phyloP scores from a whole-genome alignment of 345 rosid species.

The Excoecaria cochinchinensis region DNA sequence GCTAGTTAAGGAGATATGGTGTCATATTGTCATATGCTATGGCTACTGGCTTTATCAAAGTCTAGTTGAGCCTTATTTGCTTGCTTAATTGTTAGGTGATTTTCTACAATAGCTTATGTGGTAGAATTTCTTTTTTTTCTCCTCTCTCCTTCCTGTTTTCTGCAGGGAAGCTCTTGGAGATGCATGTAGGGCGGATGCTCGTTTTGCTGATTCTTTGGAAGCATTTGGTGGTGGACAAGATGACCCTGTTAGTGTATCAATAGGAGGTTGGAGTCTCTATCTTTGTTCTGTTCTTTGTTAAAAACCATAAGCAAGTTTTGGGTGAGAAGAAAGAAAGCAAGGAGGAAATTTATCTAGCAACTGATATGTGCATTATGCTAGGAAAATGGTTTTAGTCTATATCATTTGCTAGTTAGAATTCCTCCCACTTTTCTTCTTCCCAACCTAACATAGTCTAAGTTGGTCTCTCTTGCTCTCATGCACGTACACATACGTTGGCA shows the following conservation, averaged over 20 bases:
- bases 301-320: background rate
- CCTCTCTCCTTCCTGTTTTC: background rate
- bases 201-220: constrained; percentile 74
- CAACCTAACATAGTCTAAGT: background rate
- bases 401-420: background rate
- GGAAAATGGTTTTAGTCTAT: background rate
- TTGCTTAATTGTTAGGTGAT: background rate
- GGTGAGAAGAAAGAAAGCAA: background rate
- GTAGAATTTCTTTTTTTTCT: constrained; percentile 1
- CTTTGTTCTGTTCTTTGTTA: constrained; percentile 3
- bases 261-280: constrained; percentile 51
- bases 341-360: background rate
- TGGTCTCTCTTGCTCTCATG: background rate
- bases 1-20: background rate
- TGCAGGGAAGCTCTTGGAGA: constrained; percentile 73
- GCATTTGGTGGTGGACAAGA: constrained; percentile 87
- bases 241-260: constrained; percentile 76
- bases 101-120: background rate
- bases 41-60: background rate
- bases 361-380: background rate
- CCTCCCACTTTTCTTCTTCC: background rate
- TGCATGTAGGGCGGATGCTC: constrained; percentile 55
- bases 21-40: background rate
- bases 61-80: background rate
- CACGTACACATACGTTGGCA: background rate